phyloP scores from a whole-genome alignment of 148 eudicot genomes.

The Rhododendron ferrugineum region DNA sequence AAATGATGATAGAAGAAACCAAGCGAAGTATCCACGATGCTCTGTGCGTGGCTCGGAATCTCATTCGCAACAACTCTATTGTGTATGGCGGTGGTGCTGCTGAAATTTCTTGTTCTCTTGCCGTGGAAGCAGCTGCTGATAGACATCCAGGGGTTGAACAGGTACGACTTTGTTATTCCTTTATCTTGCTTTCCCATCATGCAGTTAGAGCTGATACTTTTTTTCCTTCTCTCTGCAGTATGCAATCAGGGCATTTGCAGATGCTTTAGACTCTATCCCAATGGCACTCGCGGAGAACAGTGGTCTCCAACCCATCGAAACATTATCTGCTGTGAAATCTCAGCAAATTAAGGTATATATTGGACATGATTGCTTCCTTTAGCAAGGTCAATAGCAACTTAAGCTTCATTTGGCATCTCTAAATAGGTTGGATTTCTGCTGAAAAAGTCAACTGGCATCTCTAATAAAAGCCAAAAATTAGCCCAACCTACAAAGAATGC shows the following conservation, averaged over 20 bases:
- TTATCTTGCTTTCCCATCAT: neutral
- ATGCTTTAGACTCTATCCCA: conserved; percentile 88
- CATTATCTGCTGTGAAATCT: conserved; percentile 83
- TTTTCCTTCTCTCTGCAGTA: conserved; percentile 45
- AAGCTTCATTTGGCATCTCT: neutral
- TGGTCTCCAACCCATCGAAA: conserved; percentile 95
- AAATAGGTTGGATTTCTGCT: neutral
- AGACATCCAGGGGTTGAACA: conserved; percentile 89
- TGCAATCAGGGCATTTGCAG: conserved; percentile 95
- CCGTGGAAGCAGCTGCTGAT: conserved; percentile 94
- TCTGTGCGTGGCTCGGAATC: conserved; percentile 83
- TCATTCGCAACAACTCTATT: conserved; percentile 83
- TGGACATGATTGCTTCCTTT: neutral
- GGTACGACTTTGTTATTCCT: conserved; percentile 24
- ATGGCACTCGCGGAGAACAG: conserved; percentile 98
- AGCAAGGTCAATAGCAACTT: neutral
- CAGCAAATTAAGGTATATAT: conserved; percentile 84
- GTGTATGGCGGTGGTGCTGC: conserved; percentile 94
- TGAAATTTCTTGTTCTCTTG: conserved; percentile 83
- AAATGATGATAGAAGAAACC: conserved; percentile 98
- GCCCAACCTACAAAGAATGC: neutral
- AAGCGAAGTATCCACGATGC: conserved; percentile 94
- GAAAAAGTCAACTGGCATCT: neutral
- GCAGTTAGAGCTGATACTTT: neutral
- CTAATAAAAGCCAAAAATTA: neutral